Conservation (phyloP, 306 rosid species). For the Urtica urens region DNA sequence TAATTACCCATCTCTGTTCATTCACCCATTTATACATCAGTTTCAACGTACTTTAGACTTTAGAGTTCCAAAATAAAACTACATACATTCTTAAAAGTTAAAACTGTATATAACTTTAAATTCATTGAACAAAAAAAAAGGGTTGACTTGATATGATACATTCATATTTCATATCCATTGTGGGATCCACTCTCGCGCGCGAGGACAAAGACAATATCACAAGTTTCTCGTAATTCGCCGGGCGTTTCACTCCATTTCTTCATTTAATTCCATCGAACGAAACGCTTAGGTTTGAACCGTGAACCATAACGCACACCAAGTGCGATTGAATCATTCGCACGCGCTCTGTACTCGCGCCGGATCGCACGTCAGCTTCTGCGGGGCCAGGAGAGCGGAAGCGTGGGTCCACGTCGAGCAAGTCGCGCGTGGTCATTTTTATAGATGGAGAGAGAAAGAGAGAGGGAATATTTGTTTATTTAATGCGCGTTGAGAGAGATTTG, state of each 20-base stretch:
- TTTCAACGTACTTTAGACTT: too few species aligned
- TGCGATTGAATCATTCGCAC: conserved; percentile 1
- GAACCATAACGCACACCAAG: not conserved
- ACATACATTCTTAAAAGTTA: too few species aligned
- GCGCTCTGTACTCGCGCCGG: not conserved
- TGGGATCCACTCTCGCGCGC: not conserved
- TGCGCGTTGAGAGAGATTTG: not conserved
- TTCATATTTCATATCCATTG: too few species aligned
- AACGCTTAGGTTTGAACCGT: conserved; percentile 31
- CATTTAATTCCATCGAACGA: conserved; percentile 2
- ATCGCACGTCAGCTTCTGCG: not conserved
- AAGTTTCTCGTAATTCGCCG: too few species aligned
- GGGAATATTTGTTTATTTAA: not conserved
- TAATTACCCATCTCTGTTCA: too few species aligned
- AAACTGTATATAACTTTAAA: too few species aligned
- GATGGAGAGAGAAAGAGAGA: not conserved
- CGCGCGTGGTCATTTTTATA: conserved; percentile 1
- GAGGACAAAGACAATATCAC: too few species aligned
- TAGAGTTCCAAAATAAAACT: too few species aligned
- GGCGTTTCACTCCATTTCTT: too few species aligned
- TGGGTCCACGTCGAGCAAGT: conserved; percentile 8
- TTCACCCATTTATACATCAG: too few species aligned
- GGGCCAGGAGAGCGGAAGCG: not conserved
- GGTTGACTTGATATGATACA: too few species aligned
- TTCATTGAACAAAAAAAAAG: too few species aligned